These are phyloP conservation scores for Paramecium octaurelia DNA, from an alignment of 73 alveolate genomes.

Conservation along the genomic window DNA sequence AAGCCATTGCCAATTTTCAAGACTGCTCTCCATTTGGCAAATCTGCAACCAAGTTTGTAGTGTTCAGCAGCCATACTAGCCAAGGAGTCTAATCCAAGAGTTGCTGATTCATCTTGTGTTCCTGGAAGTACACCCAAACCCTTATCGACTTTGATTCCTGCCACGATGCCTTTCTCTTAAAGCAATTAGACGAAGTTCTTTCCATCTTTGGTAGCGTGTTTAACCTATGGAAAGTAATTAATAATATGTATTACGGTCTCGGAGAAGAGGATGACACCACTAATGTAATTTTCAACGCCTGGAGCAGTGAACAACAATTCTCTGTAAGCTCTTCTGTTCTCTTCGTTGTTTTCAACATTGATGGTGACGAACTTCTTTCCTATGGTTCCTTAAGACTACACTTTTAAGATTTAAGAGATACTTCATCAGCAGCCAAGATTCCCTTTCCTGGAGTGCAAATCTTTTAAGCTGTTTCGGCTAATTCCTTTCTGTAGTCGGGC, in stretches of 20 bases:
- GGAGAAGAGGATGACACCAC: conserved; percentile 96
- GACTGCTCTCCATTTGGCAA: conserved; percentile 99
- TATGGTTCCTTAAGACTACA: conserved; percentile 89
- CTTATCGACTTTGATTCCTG: conserved; percentile 99
- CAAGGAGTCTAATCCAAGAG: conserved; percentile 80
- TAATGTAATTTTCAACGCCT: conserved; percentile 92
- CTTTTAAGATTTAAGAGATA: background rate
- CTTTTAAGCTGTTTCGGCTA: conserved; percentile 84
- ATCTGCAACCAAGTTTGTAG: conserved; percentile 93
- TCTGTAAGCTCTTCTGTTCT: conserved; percentile 94
- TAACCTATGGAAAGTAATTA: conserved; percentile 11
- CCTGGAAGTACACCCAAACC: conserved; percentile 88
- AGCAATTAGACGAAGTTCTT: conserved; percentile 86
- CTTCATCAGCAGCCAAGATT: conserved; percentile 95
- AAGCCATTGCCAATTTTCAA: conserved; percentile 83
- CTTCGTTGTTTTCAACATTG: conserved; percentile 90
- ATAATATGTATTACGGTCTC: conserved; percentile 77
- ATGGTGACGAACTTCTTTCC: conserved; percentile 87
- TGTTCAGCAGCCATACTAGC: conserved; percentile 72
- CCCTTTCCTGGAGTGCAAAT: conserved; percentile 94
- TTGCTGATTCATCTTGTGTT: conserved; percentile 90
- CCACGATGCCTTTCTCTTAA: conserved; percentile 86
- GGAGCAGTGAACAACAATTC: conserved; percentile 93
- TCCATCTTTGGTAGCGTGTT: conserved; percentile 90
- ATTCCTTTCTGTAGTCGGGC: conserved; percentile 83